Base-by-base conservation (phyloP, 768 basidiomycete genomes). In the Xerocomus potaroensis region DNA sequence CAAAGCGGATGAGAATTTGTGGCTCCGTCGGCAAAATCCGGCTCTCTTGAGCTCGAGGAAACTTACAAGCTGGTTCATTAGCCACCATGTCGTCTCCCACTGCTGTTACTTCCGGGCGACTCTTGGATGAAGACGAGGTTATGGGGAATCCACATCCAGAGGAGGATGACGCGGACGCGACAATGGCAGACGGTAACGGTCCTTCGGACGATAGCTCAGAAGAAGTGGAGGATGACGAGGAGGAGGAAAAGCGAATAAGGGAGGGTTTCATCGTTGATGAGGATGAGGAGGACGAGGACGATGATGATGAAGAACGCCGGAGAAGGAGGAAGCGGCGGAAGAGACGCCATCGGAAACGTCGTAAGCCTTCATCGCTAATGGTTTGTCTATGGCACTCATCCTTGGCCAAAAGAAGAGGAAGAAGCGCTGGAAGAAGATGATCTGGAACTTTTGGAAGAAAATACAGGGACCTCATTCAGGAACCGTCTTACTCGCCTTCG, bases 261-360 rank as follows among this genome's bases (percentile, higher is more conserved):
- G 88, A 93, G 41, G 93, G 90, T 0, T 96, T 97, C 62, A 96
- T 97, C 57, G 92, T 93, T 8, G 88, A 88, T 8, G 91, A 94
- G 49, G 91, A 88, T 0, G 87, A 92, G n/a, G 90, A 91, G 7
- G 90, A 91, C 0, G 88, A 86, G 4, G 86, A 81, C 0, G 81
- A 80, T 2, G 80, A 77, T 12, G 80, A 79, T 34, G 74, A 76
- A 35, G 77, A 75, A 45, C 72, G 76, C 48, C 75, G 69, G 35
- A 72, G 78, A 56, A 76, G 76, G 54, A 76, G 78, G 49, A 90
- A 83, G 63, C 75, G 79, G 52, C 77, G 83, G 60, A 83, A 83
- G 69, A 79, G 74, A 58, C 76, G 78, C 56, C 82, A 87, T 64
- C 69, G 72, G 36, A 78, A 75, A 61, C 70, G 63, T 49, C 75